Evolutionary conservation across 2,329 filamentous ascomycete genomes (phyloP).

Genomic region (Xylariaceae sp.): DNA sequence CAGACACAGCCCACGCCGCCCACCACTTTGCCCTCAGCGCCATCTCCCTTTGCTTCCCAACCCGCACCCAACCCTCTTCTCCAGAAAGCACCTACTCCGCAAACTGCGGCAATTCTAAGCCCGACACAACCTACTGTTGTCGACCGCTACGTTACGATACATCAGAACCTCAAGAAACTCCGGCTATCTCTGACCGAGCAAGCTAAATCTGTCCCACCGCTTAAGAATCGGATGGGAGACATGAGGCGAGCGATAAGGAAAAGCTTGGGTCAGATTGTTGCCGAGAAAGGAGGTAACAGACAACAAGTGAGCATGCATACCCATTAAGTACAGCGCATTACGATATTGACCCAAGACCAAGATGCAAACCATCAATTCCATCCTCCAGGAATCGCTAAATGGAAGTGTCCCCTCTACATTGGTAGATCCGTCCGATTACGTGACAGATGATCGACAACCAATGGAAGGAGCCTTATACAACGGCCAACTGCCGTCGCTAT

Average conservation of each 20-base stretch:
- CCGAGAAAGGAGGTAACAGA: slow-evolving; percentile 59
- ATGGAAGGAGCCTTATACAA: slow-evolving; percentile 49
- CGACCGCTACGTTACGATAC: slow-evolving; percentile 55
- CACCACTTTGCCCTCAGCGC: slow-evolving; percentile 10
- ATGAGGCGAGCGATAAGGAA: slow-evolving; percentile 69
- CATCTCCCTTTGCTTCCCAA: slow-evolving; percentile 14
- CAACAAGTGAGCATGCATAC: slow-evolving; percentile 45
- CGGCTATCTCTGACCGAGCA: slow-evolving; percentile 45
- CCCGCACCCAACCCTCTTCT: slow-evolving; percentile 2
- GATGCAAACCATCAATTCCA: slow-evolving; percentile 45
- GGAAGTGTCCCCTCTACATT: slow-evolving; percentile 48
- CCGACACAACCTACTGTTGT: slow-evolving; percentile 15
- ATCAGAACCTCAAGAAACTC: slow-evolving; percentile 62
- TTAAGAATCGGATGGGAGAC: slow-evolving; percentile 66
- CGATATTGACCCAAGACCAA: slow-evolving; percentile 24
- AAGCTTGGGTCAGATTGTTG: slow-evolving; percentile 67
- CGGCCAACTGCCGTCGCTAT: slow-evolving; percentile 56
- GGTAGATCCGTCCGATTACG: slow-evolving; percentile 53
- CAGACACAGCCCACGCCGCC: slow-evolving; percentile 6
- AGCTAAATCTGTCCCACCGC: slow-evolving; percentile 48
- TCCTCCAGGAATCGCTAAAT: slow-evolving; percentile 52
- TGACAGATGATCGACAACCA: slow-evolving; percentile 43
- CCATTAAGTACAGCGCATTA: not conserved
- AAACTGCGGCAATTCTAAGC: slow-evolving; percentile 14
- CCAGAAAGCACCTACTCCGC: slow-evolving; percentile 13